These are phyloP conservation scores for Salix caprea DNA, from an alignment of 345 rosid species.

Conservation along the genomic window DNA sequence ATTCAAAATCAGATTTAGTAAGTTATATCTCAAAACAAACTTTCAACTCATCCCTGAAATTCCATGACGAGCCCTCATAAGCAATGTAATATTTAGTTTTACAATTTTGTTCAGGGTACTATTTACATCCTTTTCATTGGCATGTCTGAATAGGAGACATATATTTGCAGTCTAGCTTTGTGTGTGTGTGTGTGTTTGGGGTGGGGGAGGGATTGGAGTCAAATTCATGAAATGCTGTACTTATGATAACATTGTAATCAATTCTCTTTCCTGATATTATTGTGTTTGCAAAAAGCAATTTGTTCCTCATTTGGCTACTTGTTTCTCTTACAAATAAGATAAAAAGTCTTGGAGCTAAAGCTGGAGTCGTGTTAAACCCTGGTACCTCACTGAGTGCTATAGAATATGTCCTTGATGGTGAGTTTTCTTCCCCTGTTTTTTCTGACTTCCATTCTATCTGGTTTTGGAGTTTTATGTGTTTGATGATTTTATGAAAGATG, in stretches of 20 bases:
- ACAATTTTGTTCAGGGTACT: not conserved
- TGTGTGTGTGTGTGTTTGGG: too few species aligned
- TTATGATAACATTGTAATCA: too few species aligned
- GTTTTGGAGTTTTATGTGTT: not conserved
- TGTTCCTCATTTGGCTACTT: not conserved
- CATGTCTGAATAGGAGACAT: not conserved
- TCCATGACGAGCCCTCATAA: not conserved
- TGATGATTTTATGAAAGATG: not conserved
- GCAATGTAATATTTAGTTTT: not conserved
- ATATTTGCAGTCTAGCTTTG: not conserved
- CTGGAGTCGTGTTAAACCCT: constrained; percentile 96
- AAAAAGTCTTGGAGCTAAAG: constrained; percentile 86
- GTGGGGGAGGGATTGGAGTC: too few species aligned
- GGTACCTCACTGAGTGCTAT: constrained; percentile 79
- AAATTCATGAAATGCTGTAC: too few species aligned
- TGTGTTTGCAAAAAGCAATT: not conserved
- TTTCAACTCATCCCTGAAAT: not conserved
- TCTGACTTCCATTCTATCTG: not conserved
- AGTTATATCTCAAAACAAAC: too few species aligned
- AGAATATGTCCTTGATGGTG: constrained; percentile 87
- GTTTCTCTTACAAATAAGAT: constrained; percentile 42
- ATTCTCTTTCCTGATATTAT: not conserved
- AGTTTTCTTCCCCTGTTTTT: constrained; percentile 25
- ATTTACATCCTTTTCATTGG: not conserved
- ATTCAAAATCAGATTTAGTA: not conserved